Percentiles rank a stretch among this genome's conserved stretches.
Evolutionary conservation across 139 green algal genomes (phyloP).

Genomic region (Tetradesmus lagerheimii): DNA sequence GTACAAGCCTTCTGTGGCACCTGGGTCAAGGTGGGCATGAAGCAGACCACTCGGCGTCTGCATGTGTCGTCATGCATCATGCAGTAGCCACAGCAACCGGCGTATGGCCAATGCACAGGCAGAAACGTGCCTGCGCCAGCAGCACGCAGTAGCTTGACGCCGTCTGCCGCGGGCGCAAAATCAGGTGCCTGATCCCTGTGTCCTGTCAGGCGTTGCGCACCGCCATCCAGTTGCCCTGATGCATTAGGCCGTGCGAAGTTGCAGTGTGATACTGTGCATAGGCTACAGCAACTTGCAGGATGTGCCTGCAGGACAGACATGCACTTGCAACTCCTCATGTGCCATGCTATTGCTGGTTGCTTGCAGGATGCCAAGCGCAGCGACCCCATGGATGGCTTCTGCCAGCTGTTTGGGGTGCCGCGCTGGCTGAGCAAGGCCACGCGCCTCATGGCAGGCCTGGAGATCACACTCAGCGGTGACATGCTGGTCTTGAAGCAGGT

Average conservation of each 20-base stretch:
- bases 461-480: neutral
- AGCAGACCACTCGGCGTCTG: neutral
- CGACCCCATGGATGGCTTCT: constrained; percentile 37
- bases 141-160: no score
- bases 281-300: neutral
- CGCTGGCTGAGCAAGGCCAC: constrained; percentile 26
- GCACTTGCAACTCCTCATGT: neutral
- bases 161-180: no score
- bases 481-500: constrained; percentile 33
- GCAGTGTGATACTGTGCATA: no score
- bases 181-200: no score
- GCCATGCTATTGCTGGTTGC: neutral
- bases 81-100: neutral
- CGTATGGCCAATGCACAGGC: neutral
- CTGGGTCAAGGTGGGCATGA: constrained; percentile 1
- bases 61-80: no score
- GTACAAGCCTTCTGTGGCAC: constrained; percentile 18
- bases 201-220: no score
- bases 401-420: constrained; percentile 37
- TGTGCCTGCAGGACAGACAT: neutral
- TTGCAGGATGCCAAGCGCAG: neutral
- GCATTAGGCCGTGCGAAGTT: no score
- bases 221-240: no score
- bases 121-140: neutral
- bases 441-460: constrained; percentile 18